Conservation (phyloP, 768 basidiomycete species). For the Lactarius indigo region DNA sequence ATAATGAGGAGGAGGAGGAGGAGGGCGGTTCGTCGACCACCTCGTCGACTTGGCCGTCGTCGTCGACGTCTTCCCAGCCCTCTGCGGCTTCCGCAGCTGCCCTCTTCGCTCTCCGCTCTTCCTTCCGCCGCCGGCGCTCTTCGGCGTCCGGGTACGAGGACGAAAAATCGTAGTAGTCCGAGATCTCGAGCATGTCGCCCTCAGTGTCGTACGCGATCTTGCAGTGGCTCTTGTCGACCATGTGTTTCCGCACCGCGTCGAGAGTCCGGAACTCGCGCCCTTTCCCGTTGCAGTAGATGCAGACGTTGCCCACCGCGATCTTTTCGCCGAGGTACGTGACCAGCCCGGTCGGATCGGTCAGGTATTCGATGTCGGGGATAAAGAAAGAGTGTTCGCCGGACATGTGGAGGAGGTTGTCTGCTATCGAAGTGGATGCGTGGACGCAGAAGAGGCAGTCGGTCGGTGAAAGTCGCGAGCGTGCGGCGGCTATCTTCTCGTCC, state of each 20-base stretch:
- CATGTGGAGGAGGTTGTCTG: conserved; percentile 85
- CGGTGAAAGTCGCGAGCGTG: conserved; percentile 57
- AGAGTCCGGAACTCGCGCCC: conserved; percentile 78
- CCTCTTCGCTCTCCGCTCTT: conserved; percentile 19
- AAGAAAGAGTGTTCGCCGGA: conserved; percentile 86
- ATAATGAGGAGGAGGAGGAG: conserved; percentile 15
- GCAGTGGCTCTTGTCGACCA: conserved; percentile 95
- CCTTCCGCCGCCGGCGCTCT: conserved; percentile 25
- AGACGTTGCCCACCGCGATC: conserved; percentile 88
- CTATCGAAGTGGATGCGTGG: conserved; percentile 44
- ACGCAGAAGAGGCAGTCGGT: conserved; percentile 87
- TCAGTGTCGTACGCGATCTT: conserved; percentile 89
- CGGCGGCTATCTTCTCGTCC: conserved; percentile 71
- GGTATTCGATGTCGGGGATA: conserved; percentile 89
- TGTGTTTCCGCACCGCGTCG: conserved; percentile 90
- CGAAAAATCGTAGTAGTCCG: conserved; percentile 92
- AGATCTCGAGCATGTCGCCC: conserved; percentile 76
- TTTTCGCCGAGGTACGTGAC: conserved; percentile 88
- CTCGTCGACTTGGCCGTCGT: conserved; percentile 36
- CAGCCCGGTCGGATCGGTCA: conserved; percentile 79
- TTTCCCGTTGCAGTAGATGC: conserved; percentile 84
- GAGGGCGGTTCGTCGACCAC: conserved; percentile 31
- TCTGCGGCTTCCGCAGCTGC: conserved; percentile 29
- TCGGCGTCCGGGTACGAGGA: conserved; percentile 65
- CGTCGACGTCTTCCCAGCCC: conserved; percentile 34